phyloP scores from a whole-genome alignment of 2,329 filamentous ascomycete species.

The Sporothrix brasiliensis region DNA sequence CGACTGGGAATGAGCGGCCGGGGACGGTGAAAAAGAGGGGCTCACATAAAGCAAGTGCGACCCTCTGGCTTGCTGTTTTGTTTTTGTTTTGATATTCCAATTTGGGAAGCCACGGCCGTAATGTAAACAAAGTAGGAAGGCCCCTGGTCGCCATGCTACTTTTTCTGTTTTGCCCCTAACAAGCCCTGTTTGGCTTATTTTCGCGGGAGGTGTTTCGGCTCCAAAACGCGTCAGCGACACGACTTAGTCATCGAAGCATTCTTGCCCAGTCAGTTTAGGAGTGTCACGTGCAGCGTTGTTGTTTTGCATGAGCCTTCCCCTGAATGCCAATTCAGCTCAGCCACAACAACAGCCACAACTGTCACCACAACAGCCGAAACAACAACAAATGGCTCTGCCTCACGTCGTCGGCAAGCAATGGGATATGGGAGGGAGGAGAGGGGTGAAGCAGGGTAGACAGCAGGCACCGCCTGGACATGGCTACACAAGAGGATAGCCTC shows the following conservation, averaged over 20 bases:
- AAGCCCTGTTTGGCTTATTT: not conserved
- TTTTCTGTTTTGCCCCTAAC: constrained; percentile 2
- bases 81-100: constrained; percentile 32
- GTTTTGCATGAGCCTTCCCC: not conserved
- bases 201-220: not conserved
- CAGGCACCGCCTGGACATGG: constrained; percentile 7
- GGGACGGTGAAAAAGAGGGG: constrained; percentile 25
- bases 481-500: constrained; percentile 22
- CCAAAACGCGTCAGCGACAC: constrained; percentile 6
- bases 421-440: not conserved
- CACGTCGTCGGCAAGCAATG: not conserved
- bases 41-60: constrained; percentile 27
- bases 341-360: not conserved
- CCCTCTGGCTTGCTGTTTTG: constrained; percentile 26
- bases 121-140: constrained; percentile 34
- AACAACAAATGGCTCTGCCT: constrained; percentile 19
- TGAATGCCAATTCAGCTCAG: not conserved
- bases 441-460: not conserved
- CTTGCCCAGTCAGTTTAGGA: not conserved
- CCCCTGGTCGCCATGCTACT: constrained; percentile 6
- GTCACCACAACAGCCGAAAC: not conserved
- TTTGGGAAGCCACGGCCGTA: constrained; percentile 31
- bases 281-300: not conserved
- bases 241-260: constrained; percentile 18
- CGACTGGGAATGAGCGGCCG: not conserved